phyloP scores from a whole-genome alignment of 345 rosid genomes.

The Fremontodendron californicum region DNA sequence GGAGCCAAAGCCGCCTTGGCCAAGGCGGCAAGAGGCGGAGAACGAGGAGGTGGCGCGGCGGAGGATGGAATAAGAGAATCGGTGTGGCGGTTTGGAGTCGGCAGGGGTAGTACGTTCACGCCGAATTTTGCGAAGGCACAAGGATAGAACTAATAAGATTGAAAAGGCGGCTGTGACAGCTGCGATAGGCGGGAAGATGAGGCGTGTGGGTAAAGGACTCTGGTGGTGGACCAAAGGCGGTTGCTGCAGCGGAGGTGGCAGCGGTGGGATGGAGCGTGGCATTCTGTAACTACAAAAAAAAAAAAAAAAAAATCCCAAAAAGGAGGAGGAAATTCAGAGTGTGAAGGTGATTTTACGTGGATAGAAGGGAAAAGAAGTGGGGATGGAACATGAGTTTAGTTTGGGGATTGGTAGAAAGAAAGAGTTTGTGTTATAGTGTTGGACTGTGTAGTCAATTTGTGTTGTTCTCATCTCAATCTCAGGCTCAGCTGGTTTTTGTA shows the following conservation, averaged over 20 bases:
- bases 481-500: background rate
- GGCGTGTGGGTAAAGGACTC: conserved; percentile 14
- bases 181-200: conserved; percentile 29
- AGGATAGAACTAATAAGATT: conserved; percentile 35
- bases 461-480: background rate
- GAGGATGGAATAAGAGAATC: conserved; percentile 52
- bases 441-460: background rate
- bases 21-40: conserved; percentile 50
- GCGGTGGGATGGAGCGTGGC: conserved; percentile 36
- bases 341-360: background rate
- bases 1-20: conserved; percentile 87
- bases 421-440: background rate
- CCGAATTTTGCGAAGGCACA: conserved; percentile 55
- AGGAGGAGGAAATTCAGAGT: background rate
- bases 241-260: conserved; percentile 19
- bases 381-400: background rate
- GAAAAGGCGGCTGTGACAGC: conserved; percentile 45
- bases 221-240: conserved; percentile 22
- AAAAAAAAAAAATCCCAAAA: background rate
- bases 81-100: conserved; percentile 42
- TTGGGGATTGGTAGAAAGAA: background rate
- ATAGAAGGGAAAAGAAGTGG: background rate
- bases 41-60: conserved; percentile 58
- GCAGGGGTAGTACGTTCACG: conserved; percentile 47
- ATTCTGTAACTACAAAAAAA: conserved; percentile 12